Percentiles rank a stretch among this genome's conserved stretches.
Conservation (phyloP, 169 alveolate genomes). For the Eimeria nieschulzi region DNA sequence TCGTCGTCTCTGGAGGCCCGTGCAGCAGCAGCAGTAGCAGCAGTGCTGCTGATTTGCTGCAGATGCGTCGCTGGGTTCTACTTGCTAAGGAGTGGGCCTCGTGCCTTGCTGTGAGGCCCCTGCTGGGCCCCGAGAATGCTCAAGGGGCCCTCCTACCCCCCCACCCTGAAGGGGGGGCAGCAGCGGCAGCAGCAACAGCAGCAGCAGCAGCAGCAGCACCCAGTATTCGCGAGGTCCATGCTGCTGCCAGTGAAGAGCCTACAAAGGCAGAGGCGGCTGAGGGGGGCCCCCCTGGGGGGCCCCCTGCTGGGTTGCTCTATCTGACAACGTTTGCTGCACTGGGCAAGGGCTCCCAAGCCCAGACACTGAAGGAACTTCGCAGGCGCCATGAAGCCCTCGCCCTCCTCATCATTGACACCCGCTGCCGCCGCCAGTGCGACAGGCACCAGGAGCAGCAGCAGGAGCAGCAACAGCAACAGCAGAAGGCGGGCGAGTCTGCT, state of each 20-base stretch:
- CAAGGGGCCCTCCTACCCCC: not conserved
- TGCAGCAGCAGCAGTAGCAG: conserved; percentile 39
- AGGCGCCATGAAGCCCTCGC: conserved; percentile 2
- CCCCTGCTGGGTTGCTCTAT: not conserved
- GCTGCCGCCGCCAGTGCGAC: conserved; percentile 31
- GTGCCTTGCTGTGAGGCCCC: not conserved
- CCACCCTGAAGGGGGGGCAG: not conserved
- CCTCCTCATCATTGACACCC: conserved; percentile 12
- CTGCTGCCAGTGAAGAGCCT: conserved; percentile 6
- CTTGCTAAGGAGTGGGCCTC: conserved; percentile 31
- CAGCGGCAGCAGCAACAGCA: conserved; percentile 39
- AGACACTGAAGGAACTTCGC: not conserved
- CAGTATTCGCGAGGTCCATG: not conserved
- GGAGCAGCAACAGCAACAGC: conserved; percentile 30
- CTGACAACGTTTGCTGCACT: conserved; percentile 9
- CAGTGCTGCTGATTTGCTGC: conserved; percentile 36
- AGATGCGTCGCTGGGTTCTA: conserved; percentile 23
- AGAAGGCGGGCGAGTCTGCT: conserved; percentile 1
- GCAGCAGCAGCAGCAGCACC: conserved; percentile 35
- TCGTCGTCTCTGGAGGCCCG: conserved; percentile 32
- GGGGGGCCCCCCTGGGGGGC: not conserved
- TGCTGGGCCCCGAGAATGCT: conserved; percentile 5
- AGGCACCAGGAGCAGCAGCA: conserved; percentile 23
- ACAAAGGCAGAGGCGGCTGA: not conserved
- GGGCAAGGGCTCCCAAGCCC: not conserved